A percentile compares a stretch with the other conserved stretches of the same genome.
Evolutionary conservation across 345 rosid genomes (phyloP).

Genomic region (Crucihimalaya himalaica): DNA sequence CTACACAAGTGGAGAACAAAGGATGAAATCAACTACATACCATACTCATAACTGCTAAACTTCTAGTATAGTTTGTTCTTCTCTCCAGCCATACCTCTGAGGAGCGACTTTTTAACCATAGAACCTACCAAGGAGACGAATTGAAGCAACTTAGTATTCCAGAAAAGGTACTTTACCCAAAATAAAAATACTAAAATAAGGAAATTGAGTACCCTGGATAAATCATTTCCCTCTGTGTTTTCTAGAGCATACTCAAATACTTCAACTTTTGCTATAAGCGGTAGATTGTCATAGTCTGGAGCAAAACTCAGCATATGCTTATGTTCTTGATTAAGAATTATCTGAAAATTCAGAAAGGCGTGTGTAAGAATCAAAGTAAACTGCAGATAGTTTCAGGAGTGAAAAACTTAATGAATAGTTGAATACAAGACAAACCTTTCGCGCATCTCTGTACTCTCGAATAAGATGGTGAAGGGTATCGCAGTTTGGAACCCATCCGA

Average conservation of each 20-base stretch:
- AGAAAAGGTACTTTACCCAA: slow-evolving; percentile 13
- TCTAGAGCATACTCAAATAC: slow-evolving; percentile 86
- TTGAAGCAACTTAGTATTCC: slow-evolving; percentile 16
- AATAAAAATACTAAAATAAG: slow-evolving; percentile 2
- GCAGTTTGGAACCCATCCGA: slow-evolving; percentile 97
- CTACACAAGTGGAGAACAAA: slow-evolving; percentile 23
- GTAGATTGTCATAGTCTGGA: slow-evolving; percentile 90
- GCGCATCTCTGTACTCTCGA: slow-evolving; percentile 90
- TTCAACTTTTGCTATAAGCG: slow-evolving; percentile 90
- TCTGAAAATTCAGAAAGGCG: slow-evolving; percentile 54
- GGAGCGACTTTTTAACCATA: slow-evolving; percentile 97
- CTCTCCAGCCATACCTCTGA: slow-evolving; percentile 99
- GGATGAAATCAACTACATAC: slow-evolving; percentile 51
- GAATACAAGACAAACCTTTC: slow-evolving; percentile 61
- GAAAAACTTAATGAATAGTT: slow-evolving; percentile 25
- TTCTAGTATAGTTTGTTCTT: slow-evolving; percentile 96
- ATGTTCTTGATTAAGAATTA: slow-evolving; percentile 89
- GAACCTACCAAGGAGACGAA: slow-evolving; percentile 58
- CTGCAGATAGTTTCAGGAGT: slow-evolving; percentile 4
- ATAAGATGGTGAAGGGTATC: slow-evolving; percentile 95
- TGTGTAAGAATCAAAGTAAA: slow-evolving; percentile 10
- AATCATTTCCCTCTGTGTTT: slow-evolving; percentile 96
- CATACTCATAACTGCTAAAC: slow-evolving; percentile 99
- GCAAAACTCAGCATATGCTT: slow-evolving; percentile 90
- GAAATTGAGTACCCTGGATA: slow-evolving; percentile 65